Evolutionary conservation across 352 stramenopile genomes (phyloP), one percentile per base, ranked within the genome.

Genomic region (Phytophthora hybrid): DNA sequence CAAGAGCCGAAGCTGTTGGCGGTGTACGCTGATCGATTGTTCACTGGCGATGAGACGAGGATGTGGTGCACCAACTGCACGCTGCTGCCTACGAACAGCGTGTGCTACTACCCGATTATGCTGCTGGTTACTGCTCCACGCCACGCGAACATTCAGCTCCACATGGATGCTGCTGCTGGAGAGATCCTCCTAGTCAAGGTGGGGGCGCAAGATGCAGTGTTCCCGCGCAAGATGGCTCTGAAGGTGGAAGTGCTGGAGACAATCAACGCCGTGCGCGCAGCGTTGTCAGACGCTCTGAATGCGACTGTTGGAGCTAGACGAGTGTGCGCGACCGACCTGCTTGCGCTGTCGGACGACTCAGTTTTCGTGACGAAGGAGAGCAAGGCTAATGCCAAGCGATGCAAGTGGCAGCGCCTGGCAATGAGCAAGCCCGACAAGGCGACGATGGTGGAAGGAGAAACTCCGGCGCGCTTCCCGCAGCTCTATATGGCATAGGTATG

Each of bases 21-120:
- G 1, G 86, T 96, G 18, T 96, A 94, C 57, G 68, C 79, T 14
- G 86, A 94, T 59, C 83, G 85, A 5, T 54, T 95, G 13, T 93
- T 91, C 51, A 94, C 84, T 7, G 89, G 89, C n/a, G 81, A 92
- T 57, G 88, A 93, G 54, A 89, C 85, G 52, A 82, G 69, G 44
- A 93, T 96, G 84, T 89, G 90, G 65, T 93, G 88, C 70, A 85
- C 75, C 55, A 93, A 94, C 59, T 93, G 84, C 59, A 96, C 89
- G 41, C 66, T 96, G 46, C 61, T 96, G 34, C 89, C 89, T 8
- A 83, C 88, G 10, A 78, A 82, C 34, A 80, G 72, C 7, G 49
- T 83, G 19, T 75, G 76, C 3, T 96, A 94, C 68, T 91, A 90
- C 26, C 78, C 88, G 10, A 83, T 90, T 29, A 71, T 93, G 76